Evolutionary conservation across 2,329 filamentous ascomycete genomes (phyloP).

Genomic region (Curvularia sp.): DNA sequence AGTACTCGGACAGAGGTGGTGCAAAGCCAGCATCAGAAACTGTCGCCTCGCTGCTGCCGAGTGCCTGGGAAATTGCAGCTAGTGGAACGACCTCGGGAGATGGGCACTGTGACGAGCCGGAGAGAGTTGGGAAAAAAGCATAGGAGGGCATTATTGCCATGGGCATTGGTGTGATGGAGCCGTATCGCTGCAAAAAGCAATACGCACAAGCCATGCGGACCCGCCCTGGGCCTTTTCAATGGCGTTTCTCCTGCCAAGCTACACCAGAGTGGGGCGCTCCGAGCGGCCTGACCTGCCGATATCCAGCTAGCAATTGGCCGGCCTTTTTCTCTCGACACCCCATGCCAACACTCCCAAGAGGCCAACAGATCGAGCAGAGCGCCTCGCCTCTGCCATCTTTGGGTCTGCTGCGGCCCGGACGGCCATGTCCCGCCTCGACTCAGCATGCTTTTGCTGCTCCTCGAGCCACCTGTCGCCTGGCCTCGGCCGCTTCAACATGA

Average conservation of each 20-base stretch:
- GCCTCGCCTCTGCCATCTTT: constrained; percentile 9
- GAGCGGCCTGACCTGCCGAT: constrained; percentile 23
- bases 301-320: constrained; percentile 31
- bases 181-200: constrained; percentile 12
- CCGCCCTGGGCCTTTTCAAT: constrained; percentile 13
- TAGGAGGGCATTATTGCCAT: not conserved
- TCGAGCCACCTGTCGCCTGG: not conserved
- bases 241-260: constrained; percentile 44
- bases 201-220: constrained; percentile 16
- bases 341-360: not conserved
- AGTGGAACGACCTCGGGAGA: constrained; percentile 17
- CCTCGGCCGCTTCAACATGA: not conserved
- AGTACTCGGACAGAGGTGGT: not conserved
- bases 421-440: constrained; percentile 8
- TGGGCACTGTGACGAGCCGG: constrained; percentile 2
- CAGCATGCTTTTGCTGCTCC: not conserved
- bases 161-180: constrained; percentile 3
- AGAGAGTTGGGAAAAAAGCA: constrained; percentile 4
- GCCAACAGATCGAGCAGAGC: not conserved
- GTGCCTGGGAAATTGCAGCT: constrained; percentile 8
- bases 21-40: constrained; percentile 1
- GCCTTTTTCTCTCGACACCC: not conserved
- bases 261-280: constrained; percentile 17
- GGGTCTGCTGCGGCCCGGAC: constrained; percentile 15
- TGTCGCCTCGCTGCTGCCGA: not conserved